Evolutionary conservation across 2,329 filamentous ascomycete species (phyloP).

Genomic region (Penicillium sp.): DNA sequence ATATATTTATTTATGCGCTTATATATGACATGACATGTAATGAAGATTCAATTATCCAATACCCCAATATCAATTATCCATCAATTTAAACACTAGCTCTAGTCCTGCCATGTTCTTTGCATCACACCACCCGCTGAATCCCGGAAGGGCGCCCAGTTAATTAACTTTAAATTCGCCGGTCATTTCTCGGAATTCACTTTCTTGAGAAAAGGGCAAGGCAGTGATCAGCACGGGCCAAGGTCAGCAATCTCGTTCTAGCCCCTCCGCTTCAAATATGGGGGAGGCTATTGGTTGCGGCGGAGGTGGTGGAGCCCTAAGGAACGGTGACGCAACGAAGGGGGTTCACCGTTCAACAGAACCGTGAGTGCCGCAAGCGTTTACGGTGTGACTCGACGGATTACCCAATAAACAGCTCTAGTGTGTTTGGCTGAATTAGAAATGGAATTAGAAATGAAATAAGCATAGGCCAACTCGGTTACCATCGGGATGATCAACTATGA

Average conservation of each 20-base stretch:
- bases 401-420: no score
- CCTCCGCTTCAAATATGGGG: constrained; percentile 3
- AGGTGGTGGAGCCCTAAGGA: background rate
- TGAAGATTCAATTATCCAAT: no score
- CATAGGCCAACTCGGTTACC: constrained; percentile 13
- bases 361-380: constrained; percentile 2
- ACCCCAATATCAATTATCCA: no score
- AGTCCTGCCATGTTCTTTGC: no score
- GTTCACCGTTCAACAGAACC: constrained; percentile 6
- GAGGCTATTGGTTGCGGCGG: background rate
- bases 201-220: background rate
- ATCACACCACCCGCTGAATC: background rate
- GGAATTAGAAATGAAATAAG: constrained; percentile 6
- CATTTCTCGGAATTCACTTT: background rate
- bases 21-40: no score
- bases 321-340: constrained; percentile 4
- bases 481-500: constrained; percentile 1
- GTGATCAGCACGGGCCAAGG: constrained; percentile 2
- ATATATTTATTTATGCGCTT: no score
- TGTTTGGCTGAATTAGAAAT: no score
- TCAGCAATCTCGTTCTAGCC: background rate
- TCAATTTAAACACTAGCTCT: no score
- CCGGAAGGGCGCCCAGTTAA: background rate
- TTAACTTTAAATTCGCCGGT: no score
- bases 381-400: background rate